phyloP scores from a whole-genome alignment of 208 protist genomes.

The Wallacemonas rigidus region DNA sequence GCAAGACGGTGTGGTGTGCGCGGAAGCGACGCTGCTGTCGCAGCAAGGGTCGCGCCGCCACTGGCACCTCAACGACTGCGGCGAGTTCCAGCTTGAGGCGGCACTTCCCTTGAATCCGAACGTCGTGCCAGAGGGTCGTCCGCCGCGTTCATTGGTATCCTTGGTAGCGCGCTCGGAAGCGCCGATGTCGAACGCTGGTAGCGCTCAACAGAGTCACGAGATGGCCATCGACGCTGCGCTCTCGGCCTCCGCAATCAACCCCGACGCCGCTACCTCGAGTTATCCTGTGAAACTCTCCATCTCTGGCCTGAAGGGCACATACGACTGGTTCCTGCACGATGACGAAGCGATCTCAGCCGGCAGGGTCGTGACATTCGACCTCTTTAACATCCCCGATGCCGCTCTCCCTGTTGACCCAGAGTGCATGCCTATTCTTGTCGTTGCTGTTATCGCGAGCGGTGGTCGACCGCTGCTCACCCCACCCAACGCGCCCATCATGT shows the following conservation, averaged over 20 bases:
- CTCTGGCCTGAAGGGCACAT: constrained; percentile 75
- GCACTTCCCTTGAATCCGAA: constrained; percentile 49
- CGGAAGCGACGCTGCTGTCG: constrained; percentile 81
- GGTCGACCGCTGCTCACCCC: constrained; percentile 77
- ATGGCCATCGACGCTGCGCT: too few relatives aligned
- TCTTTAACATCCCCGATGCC: constrained; percentile 83
- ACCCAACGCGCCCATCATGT: constrained; percentile 81
- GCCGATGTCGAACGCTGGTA: too few relatives aligned
- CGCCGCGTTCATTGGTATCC: constrained; percentile 4
- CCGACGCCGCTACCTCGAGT: neutral
- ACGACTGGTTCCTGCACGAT: constrained; percentile 93
- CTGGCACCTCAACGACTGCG: constrained; percentile 92
- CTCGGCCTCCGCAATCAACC: neutral
- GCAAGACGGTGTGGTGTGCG: constrained; percentile 74
- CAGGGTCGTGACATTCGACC: constrained; percentile 63
- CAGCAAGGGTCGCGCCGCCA: constrained; percentile 74
- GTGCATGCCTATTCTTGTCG: constrained; percentile 72
- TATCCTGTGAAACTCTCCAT: constrained; percentile 74
- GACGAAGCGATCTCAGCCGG: constrained; percentile 61
- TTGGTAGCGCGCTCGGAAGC: neutral
- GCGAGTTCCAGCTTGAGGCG: constrained; percentile 86
- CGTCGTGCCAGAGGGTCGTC: neutral
- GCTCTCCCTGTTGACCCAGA: constrained; percentile 71
- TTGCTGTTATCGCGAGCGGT: constrained; percentile 76
- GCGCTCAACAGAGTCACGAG: too few relatives aligned